Evolutionary conservation across 768 basidiomycete species (phyloP).

Genomic region (Pisolithus marmoratus): DNA sequence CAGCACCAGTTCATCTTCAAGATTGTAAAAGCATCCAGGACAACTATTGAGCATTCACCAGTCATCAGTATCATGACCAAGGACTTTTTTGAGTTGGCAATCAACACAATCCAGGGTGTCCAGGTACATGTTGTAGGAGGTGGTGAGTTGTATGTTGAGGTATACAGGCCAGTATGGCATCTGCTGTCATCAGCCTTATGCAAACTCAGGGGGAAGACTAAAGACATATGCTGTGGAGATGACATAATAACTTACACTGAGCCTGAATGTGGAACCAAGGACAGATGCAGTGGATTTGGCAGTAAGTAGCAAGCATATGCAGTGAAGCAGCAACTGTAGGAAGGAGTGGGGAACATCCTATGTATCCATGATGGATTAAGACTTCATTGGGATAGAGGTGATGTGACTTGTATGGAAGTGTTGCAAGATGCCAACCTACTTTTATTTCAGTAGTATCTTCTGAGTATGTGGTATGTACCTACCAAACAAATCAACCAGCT

Average conservation of each 20-base stretch:
- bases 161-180: neutral
- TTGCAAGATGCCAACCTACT: too few relatives aligned
- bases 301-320: constrained; percentile 5
- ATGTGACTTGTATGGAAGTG: neutral
- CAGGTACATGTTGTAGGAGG: constrained; percentile 5
- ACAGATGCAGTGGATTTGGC: constrained; percentile 3
- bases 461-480: too few relatives aligned
- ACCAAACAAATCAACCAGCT: too few relatives aligned
- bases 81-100: neutral
- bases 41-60: neutral
- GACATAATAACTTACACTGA: constrained; percentile 1
- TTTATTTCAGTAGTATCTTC: too few relatives aligned
- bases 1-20: neutral
- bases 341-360: constrained; percentile 4
- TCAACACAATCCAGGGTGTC: constrained; percentile 4
- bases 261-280: constrained; percentile 8
- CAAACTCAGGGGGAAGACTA: neutral
- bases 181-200: neutral
- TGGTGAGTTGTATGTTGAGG: neutral
- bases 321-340: constrained; percentile 11
- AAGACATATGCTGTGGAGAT: constrained; percentile 1
- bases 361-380: constrained; percentile 4
- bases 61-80: too few relatives aligned
- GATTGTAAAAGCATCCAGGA: constrained; percentile 5
- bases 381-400: constrained; percentile 8